Percentiles rank a stretch among this genome's conserved stretches.
Evolutionary conservation across 495 filamentous ascomycete genomes (phyloP).

Genomic region (Glutinoglossum americanum): DNA sequence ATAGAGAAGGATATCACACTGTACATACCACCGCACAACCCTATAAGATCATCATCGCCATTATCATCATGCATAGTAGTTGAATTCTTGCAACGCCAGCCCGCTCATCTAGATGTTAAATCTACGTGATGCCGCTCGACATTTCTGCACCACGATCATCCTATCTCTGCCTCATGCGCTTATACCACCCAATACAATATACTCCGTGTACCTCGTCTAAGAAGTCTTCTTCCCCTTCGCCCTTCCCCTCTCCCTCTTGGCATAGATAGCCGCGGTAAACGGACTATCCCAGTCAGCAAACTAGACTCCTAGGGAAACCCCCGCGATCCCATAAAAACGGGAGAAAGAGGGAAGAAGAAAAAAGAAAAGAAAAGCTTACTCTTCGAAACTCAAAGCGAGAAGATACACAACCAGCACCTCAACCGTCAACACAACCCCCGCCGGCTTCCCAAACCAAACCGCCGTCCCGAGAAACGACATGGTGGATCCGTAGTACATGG

Average conservation of each 20-base stretch:
- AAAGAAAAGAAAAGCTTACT: conserved; percentile 28
- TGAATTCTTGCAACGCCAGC: not conserved
- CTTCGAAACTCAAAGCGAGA: conserved; percentile 73
- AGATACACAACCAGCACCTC: conserved; percentile 61
- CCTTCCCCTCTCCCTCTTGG: conserved; percentile 46
- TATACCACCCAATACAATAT: not conserved
- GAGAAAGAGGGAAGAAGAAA: too few species aligned
- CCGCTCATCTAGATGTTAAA: not conserved
- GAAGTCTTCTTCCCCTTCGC: conserved; percentile 24
- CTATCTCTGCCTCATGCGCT: too few species aligned
- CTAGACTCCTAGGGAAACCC: not conserved
- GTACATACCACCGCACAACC: too few species aligned
- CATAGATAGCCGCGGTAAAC: conserved; percentile 89
- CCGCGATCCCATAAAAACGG: too few species aligned
- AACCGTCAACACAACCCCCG: conserved; percentile 55
- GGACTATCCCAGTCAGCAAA: conserved; percentile 29
- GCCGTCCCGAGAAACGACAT: conserved; percentile 81
- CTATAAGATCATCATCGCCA: too few species aligned
- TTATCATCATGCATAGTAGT: not conserved
- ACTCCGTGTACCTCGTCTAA: not conserved
- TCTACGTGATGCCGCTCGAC: not conserved
- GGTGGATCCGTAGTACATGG: conserved; percentile 93
- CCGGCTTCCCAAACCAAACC: conserved; percentile 74
- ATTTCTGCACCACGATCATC: not conserved
- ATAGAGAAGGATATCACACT: too few species aligned